These are phyloP conservation scores for Phytopythium chamaehyphon DNA, from an alignment of 352 stramenopile genomes.

Conservation along the genomic window DNA sequence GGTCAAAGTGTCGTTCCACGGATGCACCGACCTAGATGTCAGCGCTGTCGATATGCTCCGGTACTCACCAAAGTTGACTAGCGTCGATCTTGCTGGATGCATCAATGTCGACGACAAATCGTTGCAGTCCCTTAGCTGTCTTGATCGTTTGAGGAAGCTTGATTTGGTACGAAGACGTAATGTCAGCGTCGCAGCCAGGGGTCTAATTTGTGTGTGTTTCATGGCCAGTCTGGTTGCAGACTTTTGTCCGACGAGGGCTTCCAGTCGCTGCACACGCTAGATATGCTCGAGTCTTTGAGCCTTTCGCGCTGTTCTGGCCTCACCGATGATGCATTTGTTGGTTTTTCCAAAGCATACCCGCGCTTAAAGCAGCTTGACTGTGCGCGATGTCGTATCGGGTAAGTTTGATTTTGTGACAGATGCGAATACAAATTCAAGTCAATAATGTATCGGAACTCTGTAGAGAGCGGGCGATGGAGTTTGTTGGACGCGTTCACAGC, in stretches of 20 bases:
- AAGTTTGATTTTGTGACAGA: not conserved
- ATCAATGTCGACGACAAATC: conserved; percentile 52
- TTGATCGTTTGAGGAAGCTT: conserved; percentile 37
- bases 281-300: conserved; percentile 45
- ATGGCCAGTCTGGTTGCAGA: conserved; percentile 1
- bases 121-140: conserved; percentile 30
- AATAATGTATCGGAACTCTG: too few species aligned
- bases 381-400: conserved; percentile 49
- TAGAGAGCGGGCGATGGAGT: conserved; percentile 6
- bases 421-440: too few species aligned
- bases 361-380: conserved; percentile 47
- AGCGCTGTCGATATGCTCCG: conserved; percentile 49
- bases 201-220: not conserved
- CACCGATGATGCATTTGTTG: conserved; percentile 42
- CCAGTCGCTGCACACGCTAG: conserved; percentile 35
- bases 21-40: conserved; percentile 37
- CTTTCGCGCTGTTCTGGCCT: conserved; percentile 53
- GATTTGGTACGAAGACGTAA: conserved; percentile 41
- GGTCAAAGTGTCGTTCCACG: conserved; percentile 41
- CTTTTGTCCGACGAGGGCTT: conserved; percentile 36
- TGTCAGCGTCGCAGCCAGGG: not conserved
- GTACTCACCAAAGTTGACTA: conserved; percentile 49
- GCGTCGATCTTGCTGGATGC: conserved; percentile 59
- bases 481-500: conserved; percentile 27
- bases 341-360: conserved; percentile 32